Evolutionary conservation across 768 basidiomycete species (phyloP).

Genomic region (Exidia glandulosa): DNA sequence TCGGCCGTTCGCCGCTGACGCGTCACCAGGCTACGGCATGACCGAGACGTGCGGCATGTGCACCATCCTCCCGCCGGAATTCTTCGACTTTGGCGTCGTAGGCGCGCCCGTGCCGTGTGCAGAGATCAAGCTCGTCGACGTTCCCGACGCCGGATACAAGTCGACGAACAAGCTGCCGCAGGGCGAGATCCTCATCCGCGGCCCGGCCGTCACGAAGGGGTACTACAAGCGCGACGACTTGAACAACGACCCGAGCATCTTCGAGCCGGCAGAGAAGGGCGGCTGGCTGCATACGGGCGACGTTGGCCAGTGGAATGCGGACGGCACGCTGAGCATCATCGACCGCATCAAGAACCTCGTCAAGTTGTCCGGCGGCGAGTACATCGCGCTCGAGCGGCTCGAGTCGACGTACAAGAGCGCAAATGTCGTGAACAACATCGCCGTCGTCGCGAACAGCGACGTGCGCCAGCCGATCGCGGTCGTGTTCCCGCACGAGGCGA

Average conservation of each 20-base stretch:
- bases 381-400: slow-evolving; percentile 84
- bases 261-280: slow-evolving; percentile 78
- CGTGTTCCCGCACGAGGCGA: slow-evolving; percentile 67
- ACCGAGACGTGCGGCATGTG: slow-evolving; percentile 95
- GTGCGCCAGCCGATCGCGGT: slow-evolving; percentile 83
- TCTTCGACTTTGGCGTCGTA: slow-evolving; percentile 62
- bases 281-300: slow-evolving; percentile 95
- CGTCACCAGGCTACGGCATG: slow-evolving; percentile 93
- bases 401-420: slow-evolving; percentile 82
- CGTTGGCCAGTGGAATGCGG: slow-evolving; percentile 86
- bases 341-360: slow-evolving; percentile 90
- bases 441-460: slow-evolving; percentile 65
- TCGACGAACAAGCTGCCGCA: slow-evolving; percentile 61
- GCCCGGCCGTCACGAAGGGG: slow-evolving; percentile 73
- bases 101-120: slow-evolving; percentile 82
- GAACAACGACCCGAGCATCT: slow-evolving; percentile 70
- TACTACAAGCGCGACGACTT: slow-evolving; percentile 91
- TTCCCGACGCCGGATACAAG: slow-evolving; percentile 75
- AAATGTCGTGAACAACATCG: slow-evolving; percentile 69
- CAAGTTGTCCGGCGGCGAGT: slow-evolving; percentile 78
- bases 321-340: slow-evolving; percentile 81
- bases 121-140: slow-evolving; percentile 81
- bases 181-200: slow-evolving; percentile 84
- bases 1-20: too few species aligned
- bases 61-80: slow-evolving; percentile 73